Conservation (phyloP, 495 filamentous ascomycete genomes). For the Penicillium dipodomyicola region DNA sequence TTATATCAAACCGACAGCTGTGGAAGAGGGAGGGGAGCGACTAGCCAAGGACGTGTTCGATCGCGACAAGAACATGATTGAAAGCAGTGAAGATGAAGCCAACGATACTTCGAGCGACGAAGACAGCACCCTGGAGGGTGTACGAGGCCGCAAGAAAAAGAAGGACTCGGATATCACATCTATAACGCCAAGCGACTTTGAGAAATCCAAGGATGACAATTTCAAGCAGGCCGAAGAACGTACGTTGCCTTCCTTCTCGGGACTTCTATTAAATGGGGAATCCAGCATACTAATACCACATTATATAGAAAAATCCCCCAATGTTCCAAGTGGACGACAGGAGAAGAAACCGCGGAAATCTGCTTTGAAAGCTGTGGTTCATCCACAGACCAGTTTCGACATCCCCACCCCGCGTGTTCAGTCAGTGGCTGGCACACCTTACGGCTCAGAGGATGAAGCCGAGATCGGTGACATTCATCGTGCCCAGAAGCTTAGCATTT, state of each 20-base stretch:
- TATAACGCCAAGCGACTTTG: conserved; percentile 22
- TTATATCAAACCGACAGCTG: conserved; percentile 38
- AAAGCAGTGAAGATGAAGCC: conserved; percentile 53
- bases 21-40: conserved; percentile 51
- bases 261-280: background rate
- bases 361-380: conserved; percentile 60
- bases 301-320: conserved; percentile 10
- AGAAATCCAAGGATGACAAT: conserved; percentile 18
- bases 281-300: background rate
- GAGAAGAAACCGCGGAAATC: conserved; percentile 38
- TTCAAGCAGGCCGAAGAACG: conserved; percentile 56
- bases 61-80: conserved; percentile 49
- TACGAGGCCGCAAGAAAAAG: conserved; percentile 34
- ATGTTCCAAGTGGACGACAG: conserved; percentile 7
- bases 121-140: conserved; percentile 34
- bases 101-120: conserved; percentile 51
- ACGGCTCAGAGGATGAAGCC: conserved; percentile 82
- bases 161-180: conserved; percentile 22
- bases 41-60: conserved; percentile 74
- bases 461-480: conserved; percentile 79
- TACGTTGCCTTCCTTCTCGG: conserved; percentile 46
- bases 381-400: conserved; percentile 81
- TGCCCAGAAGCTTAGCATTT: conserved; percentile 79
- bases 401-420: conserved; percentile 39
- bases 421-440: conserved; percentile 71